Evolutionary conservation across 257 asterid species (phyloP).

Genomic region (Solanum paucissectum): DNA sequence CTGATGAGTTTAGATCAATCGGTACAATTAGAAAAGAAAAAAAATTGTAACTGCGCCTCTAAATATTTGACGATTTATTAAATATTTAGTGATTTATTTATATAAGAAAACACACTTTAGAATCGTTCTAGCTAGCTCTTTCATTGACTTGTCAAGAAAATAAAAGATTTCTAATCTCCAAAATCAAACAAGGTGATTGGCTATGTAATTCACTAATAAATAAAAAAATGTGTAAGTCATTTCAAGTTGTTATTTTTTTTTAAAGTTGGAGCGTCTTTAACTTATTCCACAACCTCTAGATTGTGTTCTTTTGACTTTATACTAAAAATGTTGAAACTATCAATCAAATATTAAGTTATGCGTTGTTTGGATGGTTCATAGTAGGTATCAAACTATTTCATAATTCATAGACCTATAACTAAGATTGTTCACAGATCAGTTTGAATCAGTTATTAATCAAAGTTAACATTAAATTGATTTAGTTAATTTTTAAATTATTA

Average conservation of each 20-base stretch:
- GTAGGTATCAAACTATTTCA: neutral
- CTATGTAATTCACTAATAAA: neutral
- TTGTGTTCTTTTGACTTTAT: neutral
- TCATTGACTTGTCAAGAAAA: neutral
- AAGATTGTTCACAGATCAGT: neutral
- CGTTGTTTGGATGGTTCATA: neutral
- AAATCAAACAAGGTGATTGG: neutral
- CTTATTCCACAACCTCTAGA: neutral
- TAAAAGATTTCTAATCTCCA: neutral
- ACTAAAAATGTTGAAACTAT: neutral
- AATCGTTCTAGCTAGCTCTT: neutral
- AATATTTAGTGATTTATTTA: neutral
- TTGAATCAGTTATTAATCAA: too few species aligned
- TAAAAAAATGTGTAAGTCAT: neutral
- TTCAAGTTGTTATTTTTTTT: neutral
- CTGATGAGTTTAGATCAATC: neutral
- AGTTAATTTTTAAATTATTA: too few species aligned
- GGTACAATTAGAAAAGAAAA: neutral
- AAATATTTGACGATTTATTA: neutral
- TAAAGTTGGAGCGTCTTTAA: neutral
- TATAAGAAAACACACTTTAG: neutral
- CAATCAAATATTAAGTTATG: neutral
- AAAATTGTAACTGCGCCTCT: neutral
- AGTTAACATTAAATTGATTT: too few species aligned
- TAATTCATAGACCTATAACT: neutral